A percentile compares a stretch with the other conserved stretches of the same genome.
Evolutionary conservation across 257 asterid species (phyloP).

Genomic region (Plantago elongata): DNA sequence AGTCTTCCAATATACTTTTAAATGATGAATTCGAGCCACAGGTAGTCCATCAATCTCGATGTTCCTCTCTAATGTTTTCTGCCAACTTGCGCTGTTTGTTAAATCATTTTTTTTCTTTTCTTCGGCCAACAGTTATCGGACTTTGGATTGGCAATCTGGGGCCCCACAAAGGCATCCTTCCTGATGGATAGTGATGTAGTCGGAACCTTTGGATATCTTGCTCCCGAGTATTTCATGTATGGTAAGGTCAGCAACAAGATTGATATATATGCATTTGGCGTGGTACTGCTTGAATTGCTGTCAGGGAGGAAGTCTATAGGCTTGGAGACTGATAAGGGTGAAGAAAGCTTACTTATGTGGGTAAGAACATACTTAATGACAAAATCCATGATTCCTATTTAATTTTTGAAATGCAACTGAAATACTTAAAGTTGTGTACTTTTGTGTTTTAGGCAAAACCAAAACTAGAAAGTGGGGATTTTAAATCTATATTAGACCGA

Average conservation of each 20-base stretch:
- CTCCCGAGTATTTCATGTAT: conserved; percentile 96
- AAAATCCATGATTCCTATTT: neutral
- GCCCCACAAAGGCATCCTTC: conserved; percentile 64
- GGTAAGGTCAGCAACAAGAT: conserved; percentile 94
- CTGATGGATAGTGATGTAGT: conserved; percentile 70
- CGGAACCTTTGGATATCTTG: conserved; percentile 96
- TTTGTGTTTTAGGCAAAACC: conserved; percentile 60
- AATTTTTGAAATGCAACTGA: conserved; percentile 4
- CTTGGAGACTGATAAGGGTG: conserved; percentile 48
- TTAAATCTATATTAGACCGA: conserved; percentile 59
- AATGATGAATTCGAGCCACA: conserved; percentile 61
- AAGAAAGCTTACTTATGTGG: conserved; percentile 89
- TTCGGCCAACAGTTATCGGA: conserved; percentile 63
- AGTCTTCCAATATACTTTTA: conserved; percentile 85
- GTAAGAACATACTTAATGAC: conserved; percentile 39
- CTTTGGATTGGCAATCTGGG: conserved; percentile 90
- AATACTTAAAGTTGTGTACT: neutral
- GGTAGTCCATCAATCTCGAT: conserved; percentile 34
- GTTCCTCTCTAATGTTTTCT: neutral
- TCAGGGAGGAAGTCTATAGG: conserved; percentile 86
- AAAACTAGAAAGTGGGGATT: conserved; percentile 54
- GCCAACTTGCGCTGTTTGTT: neutral
- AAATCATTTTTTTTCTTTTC: neutral
- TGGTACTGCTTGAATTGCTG: conserved; percentile 79
- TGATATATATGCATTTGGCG: conserved; percentile 92